phyloP scores from a whole-genome alignment of 139 green algal genomes.

The Ettlia oleoabundans region DNA sequence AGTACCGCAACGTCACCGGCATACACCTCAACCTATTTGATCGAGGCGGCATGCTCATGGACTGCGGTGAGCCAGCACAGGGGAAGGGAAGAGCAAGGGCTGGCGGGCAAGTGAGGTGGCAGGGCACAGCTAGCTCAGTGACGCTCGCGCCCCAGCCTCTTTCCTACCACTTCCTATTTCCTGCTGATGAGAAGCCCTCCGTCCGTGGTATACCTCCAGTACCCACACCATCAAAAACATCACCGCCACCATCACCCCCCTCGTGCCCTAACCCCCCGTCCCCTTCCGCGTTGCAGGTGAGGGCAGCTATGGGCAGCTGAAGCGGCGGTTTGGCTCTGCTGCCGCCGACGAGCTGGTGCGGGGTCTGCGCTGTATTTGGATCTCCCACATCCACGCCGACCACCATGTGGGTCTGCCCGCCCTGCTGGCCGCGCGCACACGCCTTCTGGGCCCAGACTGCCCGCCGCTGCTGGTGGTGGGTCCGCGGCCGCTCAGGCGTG shows the following conservation, averaged over 20 bases:
- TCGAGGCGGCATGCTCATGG: conserved; percentile 82
- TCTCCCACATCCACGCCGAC: conserved; percentile 98
- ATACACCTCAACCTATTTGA: conserved; percentile 84
- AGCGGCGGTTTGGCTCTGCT: conserved; percentile 66
- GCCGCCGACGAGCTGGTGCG: conserved; percentile 35
- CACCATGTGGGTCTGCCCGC: conserved; percentile 92
- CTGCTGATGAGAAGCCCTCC: too few species aligned
- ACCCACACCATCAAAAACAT: too few species aligned
- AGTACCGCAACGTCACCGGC: conserved; percentile 95
- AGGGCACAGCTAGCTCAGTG: too few species aligned
- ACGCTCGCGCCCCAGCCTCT: too few species aligned
- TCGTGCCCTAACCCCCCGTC: not conserved
- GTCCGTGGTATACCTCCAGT: too few species aligned
- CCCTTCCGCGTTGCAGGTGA: conserved; percentile 77
- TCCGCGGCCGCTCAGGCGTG: conserved; percentile 72
- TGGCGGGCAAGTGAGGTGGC: not conserved
- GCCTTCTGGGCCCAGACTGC: conserved; percentile 51
- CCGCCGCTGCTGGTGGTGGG: conserved; percentile 85
- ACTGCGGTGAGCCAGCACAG: conserved; percentile 67
- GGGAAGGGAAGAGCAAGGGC: not conserved
- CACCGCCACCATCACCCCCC: not conserved
- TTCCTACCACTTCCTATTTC: too few species aligned
- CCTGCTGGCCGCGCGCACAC: conserved; percentile 55
- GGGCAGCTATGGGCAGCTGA: conserved; percentile 89
- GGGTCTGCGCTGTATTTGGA: conserved; percentile 73